A percentile compares a stretch with the other conserved stretches of the same genome.
Conservation (phyloP, 2,329 filamentous ascomycete genomes). For the Meredithiella fracta region DNA sequence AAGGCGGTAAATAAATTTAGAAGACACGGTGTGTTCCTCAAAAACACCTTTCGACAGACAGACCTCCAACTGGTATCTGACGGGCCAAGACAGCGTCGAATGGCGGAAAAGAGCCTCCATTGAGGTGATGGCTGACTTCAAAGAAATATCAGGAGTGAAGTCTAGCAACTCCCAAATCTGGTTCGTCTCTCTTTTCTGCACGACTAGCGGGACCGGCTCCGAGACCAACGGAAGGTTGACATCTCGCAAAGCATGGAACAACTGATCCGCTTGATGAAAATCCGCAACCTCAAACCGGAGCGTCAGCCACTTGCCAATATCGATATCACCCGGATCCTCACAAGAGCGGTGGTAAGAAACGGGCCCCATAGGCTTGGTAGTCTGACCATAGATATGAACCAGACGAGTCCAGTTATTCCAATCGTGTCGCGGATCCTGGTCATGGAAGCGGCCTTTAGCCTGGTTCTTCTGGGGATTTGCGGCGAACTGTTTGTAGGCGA, state of each 20-base stretch:
- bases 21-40: slow-evolving; percentile 56
- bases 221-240: slow-evolving; percentile 36
- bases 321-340: slow-evolving; percentile 23
- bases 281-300: slow-evolving; percentile 30
- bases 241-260: slow-evolving; percentile 44
- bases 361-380: slow-evolving; percentile 16
- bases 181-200: neutral
- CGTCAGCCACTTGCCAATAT: slow-evolving; percentile 41
- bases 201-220: neutral
- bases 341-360: slow-evolving; percentile 25
- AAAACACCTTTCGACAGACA: slow-evolving; percentile 70
- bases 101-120: neutral
- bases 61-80: slow-evolving; percentile 83
- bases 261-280: slow-evolving; percentile 18
- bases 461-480: neutral
- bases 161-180: slow-evolving; percentile 7
- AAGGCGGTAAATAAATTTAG: slow-evolving; percentile 50
- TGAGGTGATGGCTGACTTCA: neutral
- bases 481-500: slow-evolving; percentile 21
- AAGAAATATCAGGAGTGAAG: neutral
- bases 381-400: neutral
- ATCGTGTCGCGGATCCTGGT: slow-evolving; percentile 24
- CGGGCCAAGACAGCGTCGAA: slow-evolving; percentile 41
- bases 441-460: slow-evolving; percentile 16
- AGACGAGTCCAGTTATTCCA: neutral